Evolutionary conservation across 495 filamentous ascomycete species (phyloP), one percentile per base, ranked within the genome.

Genomic region (Margaritispora aquatica): DNA sequence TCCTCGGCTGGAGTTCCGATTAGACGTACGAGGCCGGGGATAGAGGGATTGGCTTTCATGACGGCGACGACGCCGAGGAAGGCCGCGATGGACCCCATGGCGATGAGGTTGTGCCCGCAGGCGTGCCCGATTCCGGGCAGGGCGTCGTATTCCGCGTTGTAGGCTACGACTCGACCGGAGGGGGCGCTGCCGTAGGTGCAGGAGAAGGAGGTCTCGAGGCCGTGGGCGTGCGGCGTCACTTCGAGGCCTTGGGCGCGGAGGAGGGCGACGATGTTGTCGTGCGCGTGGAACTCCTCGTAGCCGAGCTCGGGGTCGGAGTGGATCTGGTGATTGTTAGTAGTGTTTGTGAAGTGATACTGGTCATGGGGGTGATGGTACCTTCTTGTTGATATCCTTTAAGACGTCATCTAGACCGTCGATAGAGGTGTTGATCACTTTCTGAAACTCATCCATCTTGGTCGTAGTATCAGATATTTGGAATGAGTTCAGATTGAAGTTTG

Each of bases 1-100:
- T 89, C 86, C 68, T 90, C 87, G 0, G 83, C 87, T 0, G 87
- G 87, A 0, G 86, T 89, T 21, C 87, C 87, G n/a, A 89, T 76
- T 26, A 89, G 63, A 41, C 83, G 71, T 0, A 84, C 73, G 34
- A 80, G 80, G 9, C 87, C 87, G 0, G 71, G 67, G 9, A 87
- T 63, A 1, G 67, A n/a, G n/a, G n/a, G 63, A 31, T 77, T 71
- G 23, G 73, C 60, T 46, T 71, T 71, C 46, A 88, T 69, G 8
- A 77, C 64, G 2, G 77, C 66, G 0, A 77, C 82, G 0, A 83
- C 73, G 20, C 82, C 84, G 2, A 89, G 66, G 17, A 78, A 85
- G 0, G 73, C 84, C 0, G 80, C 75, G 2, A 88, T 68, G 4
- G 84, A 87, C 23, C 78, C 80, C 0, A 77, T 86, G 10, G 85